Percentiles rank a stretch among this genome's conserved stretches.
Conservation (phyloP, 148 eudicot species). For the Fagopyrum homotropicum region DNA sequence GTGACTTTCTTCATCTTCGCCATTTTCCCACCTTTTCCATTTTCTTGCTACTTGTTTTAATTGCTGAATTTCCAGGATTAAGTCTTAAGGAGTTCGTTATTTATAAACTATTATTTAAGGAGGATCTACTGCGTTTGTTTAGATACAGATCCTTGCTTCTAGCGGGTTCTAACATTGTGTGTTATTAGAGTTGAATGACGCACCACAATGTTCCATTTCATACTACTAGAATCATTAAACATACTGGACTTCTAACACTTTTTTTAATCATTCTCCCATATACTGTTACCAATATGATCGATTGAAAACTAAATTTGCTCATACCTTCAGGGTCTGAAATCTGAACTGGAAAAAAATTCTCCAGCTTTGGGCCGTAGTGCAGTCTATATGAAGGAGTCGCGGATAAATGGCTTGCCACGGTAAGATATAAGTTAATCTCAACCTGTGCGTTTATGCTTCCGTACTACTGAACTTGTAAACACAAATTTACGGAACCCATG, state of each 20-base stretch:
- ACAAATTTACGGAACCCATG: neutral
- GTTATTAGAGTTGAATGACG: neutral
- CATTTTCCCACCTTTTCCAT: too few relatives aligned
- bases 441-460: neutral
- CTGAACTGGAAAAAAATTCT: constrained; percentile 84
- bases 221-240: neutral
- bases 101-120: too few relatives aligned
- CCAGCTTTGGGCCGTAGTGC: constrained; percentile 90
- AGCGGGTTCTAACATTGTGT: neutral
- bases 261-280: neutral
- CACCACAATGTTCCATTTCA: neutral
- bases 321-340: constrained; percentile 67
- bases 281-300: neutral
- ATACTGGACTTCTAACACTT: neutral
- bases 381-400: constrained; percentile 75
- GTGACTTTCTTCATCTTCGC: too few relatives aligned
- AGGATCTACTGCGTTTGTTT: too few relatives aligned
- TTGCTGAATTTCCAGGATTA: too few relatives aligned
- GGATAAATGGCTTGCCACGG: constrained; percentile 84
- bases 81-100: too few relatives aligned
- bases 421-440: constrained; percentile 16
- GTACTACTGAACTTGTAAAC: neutral
- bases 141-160: too few relatives aligned
- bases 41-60: too few relatives aligned
- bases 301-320: constrained; percentile 5